Base-by-base conservation (phyloP, 2,329 filamentous ascomycete genomes). In the Coniochaeta sp. region DNA sequence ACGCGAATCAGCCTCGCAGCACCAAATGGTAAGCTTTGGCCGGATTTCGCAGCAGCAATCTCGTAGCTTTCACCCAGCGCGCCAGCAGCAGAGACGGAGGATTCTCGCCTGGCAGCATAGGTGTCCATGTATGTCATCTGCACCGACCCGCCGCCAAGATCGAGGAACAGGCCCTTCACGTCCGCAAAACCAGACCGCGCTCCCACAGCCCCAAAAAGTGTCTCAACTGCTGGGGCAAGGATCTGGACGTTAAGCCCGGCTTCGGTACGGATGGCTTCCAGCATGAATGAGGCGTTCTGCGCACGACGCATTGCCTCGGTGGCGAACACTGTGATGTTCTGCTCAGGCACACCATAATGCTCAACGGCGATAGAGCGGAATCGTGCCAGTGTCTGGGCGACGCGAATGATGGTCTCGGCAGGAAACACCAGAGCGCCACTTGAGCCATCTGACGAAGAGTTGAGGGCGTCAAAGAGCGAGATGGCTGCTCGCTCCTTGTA, bases 301-400 rank as follows among this genome's bases (percentile, higher is more conserved):
- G 91, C 89, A 22, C 83, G 88, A 42, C 91, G 83, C 65, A 91
- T 94, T 4, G 91, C 91, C 67, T 96, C 91, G 0, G 91, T 96
- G 18, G 91, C 91, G 38, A 96, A 81, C 9, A 96, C 80, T 18
- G 81, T 79, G 54, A 92, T 80, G 56, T 91, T 83, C 30, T 68
- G 59, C 1, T 74, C 64, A 0, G 81, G 81, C 0, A 96, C 89
- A 16, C 76, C 74, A 62, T 89, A 89, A 53, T 85, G 79, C 51
- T 75, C 64, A 18, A 65, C 53, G 53, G 90, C 92, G 49, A 87
- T 86, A 24, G 72, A 73, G 54, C 82, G 82, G 72, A 96, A 96
- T 26, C 83, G 82, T 20, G 79, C 71, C 10, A 96, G 71, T 2
- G 83, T 81, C 28, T 77, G 68, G 5, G 88, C 70, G 10, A 96